Evolutionary conservation across 2,329 filamentous ascomycete genomes (phyloP).

Genomic region (Emydomyces testavorans): DNA sequence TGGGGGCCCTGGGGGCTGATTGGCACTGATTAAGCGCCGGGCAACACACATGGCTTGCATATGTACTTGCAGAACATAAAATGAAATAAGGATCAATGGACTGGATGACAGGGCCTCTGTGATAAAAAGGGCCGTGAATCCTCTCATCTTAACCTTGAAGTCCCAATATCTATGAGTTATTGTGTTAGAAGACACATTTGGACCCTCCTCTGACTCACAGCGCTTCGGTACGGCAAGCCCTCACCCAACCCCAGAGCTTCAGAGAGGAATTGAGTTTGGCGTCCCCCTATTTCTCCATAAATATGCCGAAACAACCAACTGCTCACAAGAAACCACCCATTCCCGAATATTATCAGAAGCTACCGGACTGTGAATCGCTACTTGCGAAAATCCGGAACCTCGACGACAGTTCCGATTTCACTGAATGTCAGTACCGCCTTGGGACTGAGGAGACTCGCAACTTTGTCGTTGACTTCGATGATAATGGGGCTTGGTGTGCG

Average conservation of each 20-base stretch:
- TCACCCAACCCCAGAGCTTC: too few relatives aligned
- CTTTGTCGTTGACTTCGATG: conserved; percentile 36
- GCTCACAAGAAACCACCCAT: conserved; percentile 10
- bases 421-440: conserved; percentile 22
- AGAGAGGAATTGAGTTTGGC: background rate
- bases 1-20: background rate
- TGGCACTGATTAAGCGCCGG: conserved; percentile 4
- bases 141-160: too few relatives aligned
- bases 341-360: conserved; percentile 6
- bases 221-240: too few relatives aligned
- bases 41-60: background rate
- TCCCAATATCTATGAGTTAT: too few relatives aligned
- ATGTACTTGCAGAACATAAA: background rate
- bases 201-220: too few relatives aligned
- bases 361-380: conserved; percentile 2
- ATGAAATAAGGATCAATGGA: background rate
- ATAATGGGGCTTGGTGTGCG: conserved; percentile 33
- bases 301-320: background rate
- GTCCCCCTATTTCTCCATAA: background rate
- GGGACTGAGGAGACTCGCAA: conserved; percentile 26
- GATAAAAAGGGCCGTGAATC: background rate
- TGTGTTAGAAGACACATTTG: too few relatives aligned
- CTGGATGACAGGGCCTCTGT: background rate
- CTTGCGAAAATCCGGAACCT: conserved; percentile 28
- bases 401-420: conserved; percentile 28